Percentiles rank a stretch among this genome's conserved stretches.
phyloP scores from a whole-genome alignment of 345 rosid genomes.

The Lepidium sativum region DNA sequence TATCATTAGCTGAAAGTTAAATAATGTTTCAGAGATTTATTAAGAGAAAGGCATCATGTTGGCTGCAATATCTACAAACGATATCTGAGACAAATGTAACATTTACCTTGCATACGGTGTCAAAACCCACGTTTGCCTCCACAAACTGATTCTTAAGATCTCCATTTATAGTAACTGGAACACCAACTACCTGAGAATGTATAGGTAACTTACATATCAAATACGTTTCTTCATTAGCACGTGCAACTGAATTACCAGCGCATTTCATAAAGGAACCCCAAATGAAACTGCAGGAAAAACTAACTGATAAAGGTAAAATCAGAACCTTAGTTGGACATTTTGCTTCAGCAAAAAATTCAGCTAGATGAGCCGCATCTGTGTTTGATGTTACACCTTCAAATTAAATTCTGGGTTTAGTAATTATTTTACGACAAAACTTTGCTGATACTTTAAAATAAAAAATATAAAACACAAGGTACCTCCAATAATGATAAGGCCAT shows the following conservation, averaged over 20 bases:
- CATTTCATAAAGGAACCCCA: background rate
- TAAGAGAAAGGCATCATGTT: background rate
- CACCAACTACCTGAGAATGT: constrained; percentile 76
- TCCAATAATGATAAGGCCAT: constrained; percentile 95
- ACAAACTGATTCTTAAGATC: constrained; percentile 97
- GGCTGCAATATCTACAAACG: background rate
- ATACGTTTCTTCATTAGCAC: background rate
- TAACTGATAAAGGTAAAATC: background rate
- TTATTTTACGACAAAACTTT: background rate
- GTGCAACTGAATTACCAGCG: background rate
- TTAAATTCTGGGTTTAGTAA: background rate
- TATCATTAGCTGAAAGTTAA: background rate
- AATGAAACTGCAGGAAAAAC: background rate
- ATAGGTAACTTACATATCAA: background rate
- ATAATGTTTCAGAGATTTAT: background rate
- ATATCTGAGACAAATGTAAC: constrained; percentile 1
- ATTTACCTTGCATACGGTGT: constrained; percentile 90
- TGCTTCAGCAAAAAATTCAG: constrained; percentile 88
- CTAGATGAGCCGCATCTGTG: constrained; percentile 98
- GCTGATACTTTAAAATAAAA: background rate
- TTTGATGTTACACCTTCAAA: constrained; percentile 85
- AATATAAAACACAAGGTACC: constrained; percentile 36
- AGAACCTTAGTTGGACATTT: constrained; percentile 75
- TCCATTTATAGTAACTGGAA: constrained; percentile 94
- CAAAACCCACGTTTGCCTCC: constrained; percentile 95